A percentile compares a stretch with the other conserved stretches of the same genome.
phyloP scores from a whole-genome alignment of 1,284 basidiomycete species.

The Hymenochaete sp. region DNA sequence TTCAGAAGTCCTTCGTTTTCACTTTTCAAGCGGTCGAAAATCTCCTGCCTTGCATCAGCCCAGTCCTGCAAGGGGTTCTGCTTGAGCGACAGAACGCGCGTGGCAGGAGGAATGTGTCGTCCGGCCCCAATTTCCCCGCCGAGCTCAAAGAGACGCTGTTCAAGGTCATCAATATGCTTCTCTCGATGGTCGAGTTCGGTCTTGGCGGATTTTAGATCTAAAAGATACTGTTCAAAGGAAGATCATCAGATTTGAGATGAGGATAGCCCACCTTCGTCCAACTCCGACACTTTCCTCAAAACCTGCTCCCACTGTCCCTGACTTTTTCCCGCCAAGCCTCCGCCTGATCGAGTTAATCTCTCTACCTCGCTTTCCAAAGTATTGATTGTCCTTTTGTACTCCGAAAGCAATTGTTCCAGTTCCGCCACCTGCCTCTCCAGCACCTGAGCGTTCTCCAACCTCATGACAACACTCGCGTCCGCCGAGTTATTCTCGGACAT shows the following conservation, averaged over 20 bases:
- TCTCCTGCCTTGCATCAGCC: conserved; percentile 57
- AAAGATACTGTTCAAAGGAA: not conserved
- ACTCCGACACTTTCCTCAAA: conserved; percentile 24
- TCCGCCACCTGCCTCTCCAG: conserved; percentile 37
- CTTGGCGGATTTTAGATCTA: conserved; percentile 34
- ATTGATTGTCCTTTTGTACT: conserved; percentile 43
- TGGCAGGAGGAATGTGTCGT: conserved; percentile 63
- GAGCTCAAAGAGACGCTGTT: conserved; percentile 67
- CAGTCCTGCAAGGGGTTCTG: conserved; percentile 73
- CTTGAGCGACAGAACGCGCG: conserved; percentile 58
- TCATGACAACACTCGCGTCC: no score
- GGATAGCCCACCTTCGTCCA: conserved; percentile 36
- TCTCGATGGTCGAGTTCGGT: not conserved
- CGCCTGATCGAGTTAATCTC: conserved; percentile 22
- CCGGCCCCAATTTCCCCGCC: conserved; percentile 69
- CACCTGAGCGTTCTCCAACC: no score
- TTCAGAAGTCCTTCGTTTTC: conserved; percentile 70
- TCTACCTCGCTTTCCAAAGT: conserved; percentile 38
- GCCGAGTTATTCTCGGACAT: conserved; percentile 11
- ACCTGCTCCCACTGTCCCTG: conserved; percentile 14
- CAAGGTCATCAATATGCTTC: conserved; percentile 43
- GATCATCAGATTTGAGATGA: not conserved
- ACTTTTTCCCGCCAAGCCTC: not conserved
- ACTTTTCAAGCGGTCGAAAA: conserved; percentile 57
- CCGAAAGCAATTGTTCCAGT: conserved; percentile 48